A percentile compares a stretch with the other conserved stretches of the same genome.
These are phyloP conservation scores for Maudiozyma serrabonitensis DNA, from an alignment of 805 yeast genomes.

Conservation along the genomic window DNA sequence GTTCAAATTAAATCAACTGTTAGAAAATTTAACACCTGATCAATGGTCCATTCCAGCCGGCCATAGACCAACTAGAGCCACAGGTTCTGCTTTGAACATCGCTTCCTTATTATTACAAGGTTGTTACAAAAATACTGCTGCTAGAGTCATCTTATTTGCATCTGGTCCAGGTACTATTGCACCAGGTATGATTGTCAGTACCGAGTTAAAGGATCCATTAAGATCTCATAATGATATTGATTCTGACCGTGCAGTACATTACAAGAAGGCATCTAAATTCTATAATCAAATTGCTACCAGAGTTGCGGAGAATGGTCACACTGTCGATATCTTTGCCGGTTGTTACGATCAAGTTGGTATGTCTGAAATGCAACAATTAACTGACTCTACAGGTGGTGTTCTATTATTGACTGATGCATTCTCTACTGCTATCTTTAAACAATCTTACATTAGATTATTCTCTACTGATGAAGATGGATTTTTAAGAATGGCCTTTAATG, in stretches of 20 bases:
- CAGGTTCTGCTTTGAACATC: conserved; percentile 85
- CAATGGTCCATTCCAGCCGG: conserved; percentile 86
- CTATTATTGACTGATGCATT: conserved; percentile 84
- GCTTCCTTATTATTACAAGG: conserved; percentile 77
- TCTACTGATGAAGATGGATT: conserved; percentile 80
- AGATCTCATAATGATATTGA: conserved; percentile 97
- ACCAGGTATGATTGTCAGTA: conserved; percentile 90
- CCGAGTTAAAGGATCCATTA: conserved; percentile 87
- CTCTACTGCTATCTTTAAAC: conserved; percentile 89
- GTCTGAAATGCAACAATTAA: conserved; percentile 81
- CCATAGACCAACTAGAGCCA: conserved; percentile 79
- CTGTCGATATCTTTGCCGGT: conserved; percentile 87
- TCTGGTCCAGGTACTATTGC: conserved; percentile 93
- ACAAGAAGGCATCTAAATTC: conserved; percentile 73
- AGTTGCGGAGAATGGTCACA: conserved; percentile 64
- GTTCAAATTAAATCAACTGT: conserved; percentile 65
- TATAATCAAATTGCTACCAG: conserved; percentile 67
- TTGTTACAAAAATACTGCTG: conserved; percentile 75
- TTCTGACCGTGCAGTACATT: conserved; percentile 79
- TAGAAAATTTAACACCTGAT: conserved; percentile 69
- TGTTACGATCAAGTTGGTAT: conserved; percentile 95
- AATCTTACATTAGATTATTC: conserved; percentile 80
- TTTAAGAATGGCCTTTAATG: conserved; percentile 85
- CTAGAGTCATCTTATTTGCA: conserved; percentile 80
- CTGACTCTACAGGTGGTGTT: conserved; percentile 85